These are phyloP conservation scores for Anacardium occidentale DNA, from an alignment of 345 rosid genomes.

Conservation along the genomic window DNA sequence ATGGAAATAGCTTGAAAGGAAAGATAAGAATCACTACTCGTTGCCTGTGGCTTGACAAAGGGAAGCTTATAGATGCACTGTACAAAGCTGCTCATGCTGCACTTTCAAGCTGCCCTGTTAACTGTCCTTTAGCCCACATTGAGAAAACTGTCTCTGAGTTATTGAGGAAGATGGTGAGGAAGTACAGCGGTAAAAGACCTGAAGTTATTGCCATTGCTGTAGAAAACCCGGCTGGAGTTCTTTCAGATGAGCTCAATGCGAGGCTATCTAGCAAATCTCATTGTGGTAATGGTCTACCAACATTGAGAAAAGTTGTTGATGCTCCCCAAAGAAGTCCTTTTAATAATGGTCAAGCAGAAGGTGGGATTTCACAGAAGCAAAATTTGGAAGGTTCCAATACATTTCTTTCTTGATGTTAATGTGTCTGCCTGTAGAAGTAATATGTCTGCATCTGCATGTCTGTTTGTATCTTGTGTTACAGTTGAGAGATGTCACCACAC, in stretches of 20 bases:
- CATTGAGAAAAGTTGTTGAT: constrained; percentile 51
- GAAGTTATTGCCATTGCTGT: constrained; percentile 82
- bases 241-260: constrained; percentile 63
- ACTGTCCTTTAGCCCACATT: constrained; percentile 81
- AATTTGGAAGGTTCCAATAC: constrained; percentile 40
- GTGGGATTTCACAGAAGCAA: constrained; percentile 24
- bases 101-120: constrained; percentile 84
- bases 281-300: constrained; percentile 53
- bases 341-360: constrained; percentile 32
- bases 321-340: constrained; percentile 38
- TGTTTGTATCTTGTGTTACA: neutral
- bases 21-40: constrained; percentile 93
- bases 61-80: constrained; percentile 87
- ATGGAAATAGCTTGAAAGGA: constrained; percentile 66
- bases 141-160: constrained; percentile 88
- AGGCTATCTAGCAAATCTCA: constrained; percentile 62
- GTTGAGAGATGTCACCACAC: neutral
- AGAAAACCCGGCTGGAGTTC: constrained; percentile 76
- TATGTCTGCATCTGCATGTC: constrained; percentile 2
- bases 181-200: constrained; percentile 93
- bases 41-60: constrained; percentile 97
- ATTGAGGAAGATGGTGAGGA: constrained; percentile 87
- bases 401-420: constrained; percentile 17
- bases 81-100: constrained; percentile 93
- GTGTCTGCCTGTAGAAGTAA: neutral